Evolutionary conservation across 371 early-diverging fungal genomes (phyloP).

Genomic region (Mortierella sp.): DNA sequence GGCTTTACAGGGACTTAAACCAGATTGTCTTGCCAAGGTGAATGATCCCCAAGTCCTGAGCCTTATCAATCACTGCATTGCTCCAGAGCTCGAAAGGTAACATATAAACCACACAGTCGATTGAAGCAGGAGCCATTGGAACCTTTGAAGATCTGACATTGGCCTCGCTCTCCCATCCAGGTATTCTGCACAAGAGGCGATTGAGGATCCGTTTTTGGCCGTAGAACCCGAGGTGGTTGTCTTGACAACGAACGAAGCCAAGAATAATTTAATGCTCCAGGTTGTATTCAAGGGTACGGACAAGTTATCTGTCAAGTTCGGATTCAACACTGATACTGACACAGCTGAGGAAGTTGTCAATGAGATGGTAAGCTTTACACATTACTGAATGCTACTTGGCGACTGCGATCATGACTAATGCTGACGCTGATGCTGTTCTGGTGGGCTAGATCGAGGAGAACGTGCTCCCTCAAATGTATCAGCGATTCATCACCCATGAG

Average conservation of each 20-base stretch:
- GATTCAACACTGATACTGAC: conserved; percentile 87
- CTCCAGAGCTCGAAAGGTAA: conserved; percentile 75
- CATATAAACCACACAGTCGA: not conserved
- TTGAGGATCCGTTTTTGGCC: conserved; percentile 85
- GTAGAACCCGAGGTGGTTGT: conserved; percentile 83
- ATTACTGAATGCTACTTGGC: not conserved
- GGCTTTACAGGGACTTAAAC: conserved; percentile 75
- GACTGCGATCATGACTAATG: not conserved
- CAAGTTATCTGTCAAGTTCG: conserved; percentile 87
- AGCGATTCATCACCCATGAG: conserved; percentile 82
- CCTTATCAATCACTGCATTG: conserved; percentile 82
- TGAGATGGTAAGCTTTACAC: conserved; percentile 75
- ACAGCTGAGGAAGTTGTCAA: conserved; percentile 92
- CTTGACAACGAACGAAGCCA: conserved; percentile 67
- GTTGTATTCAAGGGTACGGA: conserved; percentile 87
- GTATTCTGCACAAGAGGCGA: conserved; percentile 78
- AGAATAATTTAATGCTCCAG: conserved; percentile 77
- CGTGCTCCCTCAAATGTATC: conserved; percentile 78
- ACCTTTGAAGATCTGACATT: not conserved
- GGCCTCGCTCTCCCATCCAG: conserved; percentile 41
- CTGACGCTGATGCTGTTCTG: not conserved
- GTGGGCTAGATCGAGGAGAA: conserved; percentile 76
- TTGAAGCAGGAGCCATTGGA: not conserved
- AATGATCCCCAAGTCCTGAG: conserved; percentile 77
- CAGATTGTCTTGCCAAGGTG: conserved; percentile 78